These are phyloP conservation scores for Cladophialophora yegresii DNA, from an alignment of 2,329 filamentous ascomycete genomes.

Conservation along the genomic window DNA sequence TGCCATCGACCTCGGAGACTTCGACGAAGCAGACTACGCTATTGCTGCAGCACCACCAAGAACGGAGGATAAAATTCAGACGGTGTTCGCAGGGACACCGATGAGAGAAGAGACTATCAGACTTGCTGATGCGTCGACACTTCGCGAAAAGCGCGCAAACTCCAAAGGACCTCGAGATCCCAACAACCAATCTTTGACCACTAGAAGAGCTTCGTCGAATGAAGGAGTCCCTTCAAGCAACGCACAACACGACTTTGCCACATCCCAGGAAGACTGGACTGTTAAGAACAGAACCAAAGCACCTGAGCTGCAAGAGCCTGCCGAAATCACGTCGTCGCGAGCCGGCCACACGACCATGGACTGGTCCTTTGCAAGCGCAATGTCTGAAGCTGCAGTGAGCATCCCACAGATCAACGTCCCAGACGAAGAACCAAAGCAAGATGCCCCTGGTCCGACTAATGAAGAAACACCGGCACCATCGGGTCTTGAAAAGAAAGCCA, in stretches of 20 bases:
- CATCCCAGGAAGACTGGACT: slow-evolving; percentile 37
- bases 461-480: not conserved
- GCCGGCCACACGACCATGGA: slow-evolving; percentile 39
- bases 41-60: slow-evolving; percentile 45
- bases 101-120: slow-evolving; percentile 51
- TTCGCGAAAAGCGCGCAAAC: slow-evolving; percentile 58
- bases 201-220: slow-evolving; percentile 34
- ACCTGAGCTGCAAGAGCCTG: slow-evolving; percentile 34
- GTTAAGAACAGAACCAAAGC: slow-evolving; percentile 30
- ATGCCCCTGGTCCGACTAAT: slow-evolving; percentile 1
- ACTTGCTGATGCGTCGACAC: slow-evolving; percentile 56
- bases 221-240: slow-evolving; percentile 44
- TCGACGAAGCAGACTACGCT: slow-evolving; percentile 54
- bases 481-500: slow-evolving; percentile 25
- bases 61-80: slow-evolving; percentile 53
- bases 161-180: slow-evolving; percentile 47
- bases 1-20: slow-evolving; percentile 56
- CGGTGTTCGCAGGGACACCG: slow-evolving; percentile 49
- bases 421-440: slow-evolving; percentile 14
- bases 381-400: slow-evolving; percentile 40
- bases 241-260: slow-evolving; percentile 51
- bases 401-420: slow-evolving; percentile 25
- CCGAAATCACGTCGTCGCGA: slow-evolving; percentile 32
- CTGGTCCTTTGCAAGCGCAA: slow-evolving; percentile 49
- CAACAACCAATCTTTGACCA: slow-evolving; percentile 41